Evolutionary conservation across 2,329 filamentous ascomycete species (phyloP).

Genomic region (Clarireedia sp.): DNA sequence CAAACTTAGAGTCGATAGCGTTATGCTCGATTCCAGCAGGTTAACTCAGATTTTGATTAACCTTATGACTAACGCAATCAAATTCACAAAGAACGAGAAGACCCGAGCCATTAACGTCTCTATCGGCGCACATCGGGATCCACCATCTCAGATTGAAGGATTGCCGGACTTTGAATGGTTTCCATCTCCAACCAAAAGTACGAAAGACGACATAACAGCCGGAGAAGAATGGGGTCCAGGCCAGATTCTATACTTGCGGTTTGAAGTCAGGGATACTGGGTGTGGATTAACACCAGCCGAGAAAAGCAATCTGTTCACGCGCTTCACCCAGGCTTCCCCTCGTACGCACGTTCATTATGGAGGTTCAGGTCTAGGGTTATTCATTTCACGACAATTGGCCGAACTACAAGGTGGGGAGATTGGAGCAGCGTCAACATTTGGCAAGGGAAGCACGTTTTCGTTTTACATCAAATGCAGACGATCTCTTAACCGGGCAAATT

Average conservation of each 20-base stretch:
- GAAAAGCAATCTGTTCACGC: conserved; percentile 66
- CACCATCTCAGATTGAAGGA: conserved; percentile 41
- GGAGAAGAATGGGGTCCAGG: conserved; percentile 57
- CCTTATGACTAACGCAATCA: conserved; percentile 73
- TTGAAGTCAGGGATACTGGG: conserved; percentile 71
- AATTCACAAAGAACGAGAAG: conserved; percentile 65
- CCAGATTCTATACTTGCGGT: conserved; percentile 61
- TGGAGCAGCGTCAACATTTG: conserved; percentile 60
- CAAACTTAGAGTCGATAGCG: conserved; percentile 59
- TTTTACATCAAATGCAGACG: conserved; percentile 51
- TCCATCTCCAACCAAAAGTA: conserved; percentile 27
- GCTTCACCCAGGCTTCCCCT: conserved; percentile 67
- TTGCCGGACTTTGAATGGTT: conserved; percentile 27
- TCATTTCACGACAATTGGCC: conserved; percentile 70
- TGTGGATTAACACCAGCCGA: conserved; percentile 64
- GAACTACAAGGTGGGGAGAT: conserved; percentile 78
- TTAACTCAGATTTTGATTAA: conserved; percentile 78
- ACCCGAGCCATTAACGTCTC: conserved; percentile 41
- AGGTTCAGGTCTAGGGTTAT: conserved; percentile 69
- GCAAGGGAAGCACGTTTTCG: conserved; percentile 65
- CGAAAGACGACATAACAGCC: conserved; percentile 18
- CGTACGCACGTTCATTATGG: conserved; percentile 78
- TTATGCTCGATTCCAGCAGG: conserved; percentile 66
- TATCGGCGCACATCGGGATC: conserved; percentile 24
- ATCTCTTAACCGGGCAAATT: conserved; percentile 24